A percentile compares a stretch with the other conserved stretches of the same genome.
These are phyloP conservation scores for Ogataea hybrid DNA, from an alignment of 1,139 yeast species.

Conservation along the genomic window DNA sequence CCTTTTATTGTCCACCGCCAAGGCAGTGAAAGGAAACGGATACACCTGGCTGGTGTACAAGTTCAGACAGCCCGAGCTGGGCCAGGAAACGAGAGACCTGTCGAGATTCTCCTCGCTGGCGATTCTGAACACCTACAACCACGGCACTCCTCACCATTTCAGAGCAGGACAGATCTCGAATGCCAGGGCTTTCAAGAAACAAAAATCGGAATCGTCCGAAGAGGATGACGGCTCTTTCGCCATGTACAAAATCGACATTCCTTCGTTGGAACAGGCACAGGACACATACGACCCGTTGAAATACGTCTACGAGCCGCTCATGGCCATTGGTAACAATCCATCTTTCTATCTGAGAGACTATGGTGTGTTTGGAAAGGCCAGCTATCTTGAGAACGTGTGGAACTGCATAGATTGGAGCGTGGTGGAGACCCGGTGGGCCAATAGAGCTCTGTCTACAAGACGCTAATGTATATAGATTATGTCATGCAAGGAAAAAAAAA, in stretches of 20 bases:
- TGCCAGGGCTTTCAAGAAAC: slow-evolving; percentile 25
- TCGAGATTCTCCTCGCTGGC: slow-evolving; percentile 41
- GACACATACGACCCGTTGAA: slow-evolving; percentile 23
- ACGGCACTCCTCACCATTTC: slow-evolving; percentile 61
- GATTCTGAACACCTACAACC: slow-evolving; percentile 73
- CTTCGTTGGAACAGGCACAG: slow-evolving; percentile 35
- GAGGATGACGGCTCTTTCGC: slow-evolving; percentile 10
- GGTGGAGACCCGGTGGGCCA: slow-evolving; percentile 49
- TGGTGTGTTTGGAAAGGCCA: slow-evolving; percentile 71
- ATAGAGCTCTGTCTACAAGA: slow-evolving; percentile 9
- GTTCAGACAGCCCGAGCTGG: slow-evolving; percentile 24
- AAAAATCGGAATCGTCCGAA: slow-evolving; percentile 10
- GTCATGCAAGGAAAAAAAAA: slow-evolving; percentile 8
- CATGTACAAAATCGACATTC: slow-evolving; percentile 23
- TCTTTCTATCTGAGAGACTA: slow-evolving; percentile 67
- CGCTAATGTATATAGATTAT: slow-evolving; percentile 8
- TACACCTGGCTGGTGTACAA: slow-evolving; percentile 50
- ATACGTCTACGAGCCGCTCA: slow-evolving; percentile 52
- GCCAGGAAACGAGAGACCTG: slow-evolving; percentile 19
- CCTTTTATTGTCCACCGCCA: slow-evolving; percentile 57
- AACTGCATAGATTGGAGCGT: slow-evolving; percentile 69
- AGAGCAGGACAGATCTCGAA: slow-evolving; percentile 49
- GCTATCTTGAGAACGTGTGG: slow-evolving; percentile 69
- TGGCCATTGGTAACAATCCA: slow-evolving; percentile 71
- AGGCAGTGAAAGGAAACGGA: slow-evolving; percentile 72